These are phyloP conservation scores for Taphrina flavorubra DNA, from an alignment of 1,139 yeast genomes.

Conservation along the genomic window DNA sequence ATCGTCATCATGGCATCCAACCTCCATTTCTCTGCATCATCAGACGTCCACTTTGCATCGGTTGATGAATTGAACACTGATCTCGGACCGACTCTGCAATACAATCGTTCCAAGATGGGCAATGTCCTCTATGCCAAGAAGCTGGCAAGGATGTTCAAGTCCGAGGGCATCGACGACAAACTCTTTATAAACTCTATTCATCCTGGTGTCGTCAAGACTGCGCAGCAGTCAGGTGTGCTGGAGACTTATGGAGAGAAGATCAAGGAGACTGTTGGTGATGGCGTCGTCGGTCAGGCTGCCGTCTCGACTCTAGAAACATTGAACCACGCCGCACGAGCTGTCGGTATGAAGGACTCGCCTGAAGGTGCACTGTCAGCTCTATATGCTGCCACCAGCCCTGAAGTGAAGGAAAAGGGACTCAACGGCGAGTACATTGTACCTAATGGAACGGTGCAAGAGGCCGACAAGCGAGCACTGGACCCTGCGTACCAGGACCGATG, in stretches of 20 bases:
- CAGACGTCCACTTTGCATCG: conserved; percentile 27
- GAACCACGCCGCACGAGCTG: conserved; percentile 32
- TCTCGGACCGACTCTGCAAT: conserved; percentile 38
- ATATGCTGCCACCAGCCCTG: conserved; percentile 38
- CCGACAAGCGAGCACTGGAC: conserved; percentile 33
- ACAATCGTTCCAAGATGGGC: conserved; percentile 39
- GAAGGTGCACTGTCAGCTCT: conserved; percentile 31
- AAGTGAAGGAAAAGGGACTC: conserved; percentile 24
- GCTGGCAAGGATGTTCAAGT: conserved; percentile 25
- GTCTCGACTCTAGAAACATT: conserved; percentile 8
- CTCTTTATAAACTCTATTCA: conserved; percentile 30
- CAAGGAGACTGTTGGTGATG: conserved; percentile 25
- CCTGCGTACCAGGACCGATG: conserved; percentile 26
- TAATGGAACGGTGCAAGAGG: conserved; percentile 33
- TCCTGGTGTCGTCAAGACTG: conserved; percentile 41
- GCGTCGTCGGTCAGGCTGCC: conserved; percentile 21
- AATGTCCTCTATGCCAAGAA: conserved; percentile 34
- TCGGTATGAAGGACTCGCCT: conserved; percentile 34
- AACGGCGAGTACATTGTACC: conserved; percentile 40
- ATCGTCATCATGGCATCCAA: conserved; percentile 38
- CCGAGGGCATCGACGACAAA: conserved; percentile 14
- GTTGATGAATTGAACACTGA: conserved; percentile 33
- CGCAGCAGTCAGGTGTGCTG: conserved; percentile 38
- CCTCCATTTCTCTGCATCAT: conserved; percentile 30
- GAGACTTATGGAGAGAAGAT: conserved; percentile 35